phyloP scores from a whole-genome alignment of 163 green algal species.

The Chloromonas sp. region DNA sequence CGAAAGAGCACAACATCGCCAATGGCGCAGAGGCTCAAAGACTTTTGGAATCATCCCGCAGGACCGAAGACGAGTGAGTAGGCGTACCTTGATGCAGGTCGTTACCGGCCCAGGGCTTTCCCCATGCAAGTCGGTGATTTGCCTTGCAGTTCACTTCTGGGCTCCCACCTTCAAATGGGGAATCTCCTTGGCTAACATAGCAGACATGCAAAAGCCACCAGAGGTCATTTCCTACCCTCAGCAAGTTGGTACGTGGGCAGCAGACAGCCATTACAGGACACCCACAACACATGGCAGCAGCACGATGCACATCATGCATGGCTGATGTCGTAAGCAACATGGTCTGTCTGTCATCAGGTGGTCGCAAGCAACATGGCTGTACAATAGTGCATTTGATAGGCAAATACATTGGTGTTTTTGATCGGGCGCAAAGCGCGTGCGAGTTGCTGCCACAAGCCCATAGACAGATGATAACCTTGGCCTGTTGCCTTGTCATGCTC shows the following conservation, averaged over 20 bases:
- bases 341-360: neutral
- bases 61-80: slow-evolving; percentile 75
- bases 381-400: too few relatives aligned
- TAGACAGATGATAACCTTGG: too few relatives aligned
- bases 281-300: too few relatives aligned
- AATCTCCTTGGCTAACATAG: slow-evolving; percentile 92
- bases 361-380: neutral
- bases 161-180: slow-evolving; percentile 98
- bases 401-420: too few relatives aligned
- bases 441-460: too few relatives aligned
- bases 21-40: slow-evolving; percentile 6
- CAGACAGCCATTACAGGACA: neutral
- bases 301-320: neutral
- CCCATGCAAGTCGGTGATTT: neutral
- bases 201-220: slow-evolving; percentile 81
- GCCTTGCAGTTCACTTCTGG: slow-evolving; percentile 73
- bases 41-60: slow-evolving; percentile 86
- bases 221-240: slow-evolving; percentile 90
- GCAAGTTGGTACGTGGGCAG: slow-evolving; percentile 46
- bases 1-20: neutral
- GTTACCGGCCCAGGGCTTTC: neutral
- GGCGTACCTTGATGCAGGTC: neutral
- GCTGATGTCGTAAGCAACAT: neutral
- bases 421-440: too few relatives aligned
- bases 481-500: too few relatives aligned